Conservation (phyloP, 352 stramenopile species). For the Phytopythium vexans region DNA sequence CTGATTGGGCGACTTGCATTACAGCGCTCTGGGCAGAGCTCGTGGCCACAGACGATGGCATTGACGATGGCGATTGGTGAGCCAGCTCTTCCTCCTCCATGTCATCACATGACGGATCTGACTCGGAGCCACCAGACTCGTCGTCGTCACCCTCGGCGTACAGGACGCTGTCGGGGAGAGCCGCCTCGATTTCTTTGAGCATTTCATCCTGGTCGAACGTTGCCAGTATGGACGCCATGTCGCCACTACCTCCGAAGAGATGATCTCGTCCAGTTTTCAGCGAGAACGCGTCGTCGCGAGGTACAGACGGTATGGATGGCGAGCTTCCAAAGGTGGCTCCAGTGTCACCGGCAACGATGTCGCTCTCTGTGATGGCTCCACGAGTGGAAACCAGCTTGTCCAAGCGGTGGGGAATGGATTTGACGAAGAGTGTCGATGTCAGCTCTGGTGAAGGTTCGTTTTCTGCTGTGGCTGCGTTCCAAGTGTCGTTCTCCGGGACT, state of each 20-base stretch:
- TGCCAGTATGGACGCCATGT: conserved; percentile 30
- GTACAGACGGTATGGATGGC: not conserved
- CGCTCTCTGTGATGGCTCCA: too few species aligned
- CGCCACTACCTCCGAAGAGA: conserved; percentile 21
- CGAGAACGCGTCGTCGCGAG: not conserved
- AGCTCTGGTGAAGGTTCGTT: too few species aligned
- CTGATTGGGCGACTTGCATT: too few species aligned
- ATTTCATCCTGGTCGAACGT: conserved; percentile 45
- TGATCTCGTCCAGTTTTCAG: not conserved
- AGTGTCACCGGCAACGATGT: too few species aligned
- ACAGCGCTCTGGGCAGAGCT: too few species aligned
- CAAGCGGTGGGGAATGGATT: too few species aligned
- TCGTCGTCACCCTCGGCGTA: conserved; percentile 40
- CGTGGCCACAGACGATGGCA: not conserved
- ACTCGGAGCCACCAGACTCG: conserved; percentile 59
- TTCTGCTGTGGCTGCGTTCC: too few species aligned
- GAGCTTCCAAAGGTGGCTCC: too few species aligned
- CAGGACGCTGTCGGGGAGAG: conserved; percentile 46
- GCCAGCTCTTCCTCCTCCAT: conserved; percentile 54
- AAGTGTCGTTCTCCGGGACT: too few species aligned
- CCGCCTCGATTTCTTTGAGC: conserved; percentile 65
- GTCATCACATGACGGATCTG: conserved; percentile 68
- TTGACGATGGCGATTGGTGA: conserved; percentile 14
- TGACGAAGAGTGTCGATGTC: too few species aligned
- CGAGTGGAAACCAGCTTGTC: too few species aligned